Evolutionary conservation across 1,284 basidiomycete genomes (phyloP), one percentile per base, ranked within the genome.

Genomic region (Sanguinoderma infundibulare): DNA sequence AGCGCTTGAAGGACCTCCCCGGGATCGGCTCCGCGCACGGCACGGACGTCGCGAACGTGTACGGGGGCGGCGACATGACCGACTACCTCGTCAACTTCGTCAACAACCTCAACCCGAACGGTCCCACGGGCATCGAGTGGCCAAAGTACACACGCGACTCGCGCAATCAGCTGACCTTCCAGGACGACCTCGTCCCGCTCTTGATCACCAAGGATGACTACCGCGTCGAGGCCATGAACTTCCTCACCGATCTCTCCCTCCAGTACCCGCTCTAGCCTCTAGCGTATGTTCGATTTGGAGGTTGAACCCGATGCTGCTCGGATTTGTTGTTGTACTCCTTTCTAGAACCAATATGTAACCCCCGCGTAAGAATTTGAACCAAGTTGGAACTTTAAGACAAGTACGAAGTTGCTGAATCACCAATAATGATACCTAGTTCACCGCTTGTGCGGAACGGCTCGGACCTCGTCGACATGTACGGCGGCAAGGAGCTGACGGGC

Each of bases 141-240:
- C 84, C 86, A 0, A 72, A 76, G 40, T 87, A 84, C 59, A 74
- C 77, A 5, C 65, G 71, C 1, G 57, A 60, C 0, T 69, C 73
- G 14, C 78, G 78, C 4, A 74, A 77, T 26, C 68, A 83, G 52
- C 62, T 86, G 52, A 78, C 78, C 6, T 80, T 85, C 70, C 65
- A 73, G n/a, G 83, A 85, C 64, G 79, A 75, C 0, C 36, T 74
- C 4, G 61, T 77, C 22, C 67, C 72, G 3, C 70, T 77, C 32
- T 54, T 63, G 1, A 69, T 82, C 49, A 73, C 73, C 0, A 62
- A 72, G 22, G 80, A 84, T 62, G 78, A 75, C 0, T 83, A 78
- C 64, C 75, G 83, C 53, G 63, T 69, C 38, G 75, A 73, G 1
- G 74, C 74, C 14, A 55, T 70, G 50, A 60, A 42, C 7, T 67